Conservation (phyloP, 2,329 filamentous ascomycete species). For the Talaromyces sp. region DNA sequence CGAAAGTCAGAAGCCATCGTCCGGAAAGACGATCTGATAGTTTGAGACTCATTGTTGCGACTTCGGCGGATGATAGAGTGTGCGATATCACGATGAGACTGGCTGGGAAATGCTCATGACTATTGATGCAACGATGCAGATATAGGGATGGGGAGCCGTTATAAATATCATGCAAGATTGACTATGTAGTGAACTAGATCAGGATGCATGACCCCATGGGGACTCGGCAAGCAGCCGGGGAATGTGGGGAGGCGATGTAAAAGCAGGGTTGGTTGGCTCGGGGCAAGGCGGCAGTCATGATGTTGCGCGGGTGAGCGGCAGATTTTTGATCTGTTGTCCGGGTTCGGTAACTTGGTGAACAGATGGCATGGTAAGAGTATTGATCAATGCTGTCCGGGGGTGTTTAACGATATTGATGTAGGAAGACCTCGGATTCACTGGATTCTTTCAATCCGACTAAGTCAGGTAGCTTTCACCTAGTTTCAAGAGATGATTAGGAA, state of each 20-base stretch:
- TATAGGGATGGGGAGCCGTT: background rate
- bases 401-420: no score
- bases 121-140: background rate
- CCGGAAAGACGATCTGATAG: slow-evolving; percentile 18
- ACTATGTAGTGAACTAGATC: background rate
- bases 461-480: no score
- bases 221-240: background rate
- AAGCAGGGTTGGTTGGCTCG: background rate
- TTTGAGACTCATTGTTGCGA: slow-evolving; percentile 1
- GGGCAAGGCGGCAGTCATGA: background rate
- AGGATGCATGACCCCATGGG: slow-evolving; percentile 9
- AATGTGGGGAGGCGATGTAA: background rate
- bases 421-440: no score
- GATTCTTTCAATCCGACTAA: no score
- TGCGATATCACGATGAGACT: background rate
- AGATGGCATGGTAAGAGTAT: background rate
- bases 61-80: background rate
- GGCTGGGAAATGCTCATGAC: background rate
- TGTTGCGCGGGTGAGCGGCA: background rate
- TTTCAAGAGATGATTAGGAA: no score
- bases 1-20: slow-evolving; percentile 24
- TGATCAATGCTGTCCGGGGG: no score
- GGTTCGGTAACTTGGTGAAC: background rate
- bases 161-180: background rate
- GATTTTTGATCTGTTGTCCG: background rate